These are phyloP conservation scores for Reticulascus tulasneorum DNA, from an alignment of 2,329 filamentous ascomycete species.

Conservation along the genomic window DNA sequence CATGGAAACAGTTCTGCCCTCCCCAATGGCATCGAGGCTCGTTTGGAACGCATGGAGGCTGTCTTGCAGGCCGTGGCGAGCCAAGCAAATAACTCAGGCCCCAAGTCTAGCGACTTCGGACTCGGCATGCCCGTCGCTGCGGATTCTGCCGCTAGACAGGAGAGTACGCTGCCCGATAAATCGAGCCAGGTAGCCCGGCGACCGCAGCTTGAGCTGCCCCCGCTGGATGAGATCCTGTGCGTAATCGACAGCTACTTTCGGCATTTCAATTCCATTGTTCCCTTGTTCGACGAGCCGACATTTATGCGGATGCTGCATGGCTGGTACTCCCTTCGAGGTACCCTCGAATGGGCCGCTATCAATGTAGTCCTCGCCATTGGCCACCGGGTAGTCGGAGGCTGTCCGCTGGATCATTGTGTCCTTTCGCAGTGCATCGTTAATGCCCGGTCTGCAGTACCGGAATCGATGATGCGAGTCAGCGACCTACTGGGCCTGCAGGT, in stretches of 20 bases:
- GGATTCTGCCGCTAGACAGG: too few relatives aligned
- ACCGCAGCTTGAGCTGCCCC: conserved; percentile 21
- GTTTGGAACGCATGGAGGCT: too few relatives aligned
- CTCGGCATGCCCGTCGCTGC: too few relatives aligned
- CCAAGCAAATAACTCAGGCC: too few relatives aligned
- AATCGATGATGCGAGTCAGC: conserved; percentile 31
- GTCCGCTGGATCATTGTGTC: too few relatives aligned
- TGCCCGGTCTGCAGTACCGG: conserved; percentile 32
- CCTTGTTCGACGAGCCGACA: conserved; percentile 30
- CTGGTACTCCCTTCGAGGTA: conserved; percentile 25
- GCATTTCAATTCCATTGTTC: conserved; percentile 29
- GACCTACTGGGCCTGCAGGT: conserved; percentile 35
- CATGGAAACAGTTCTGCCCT: too few relatives aligned
- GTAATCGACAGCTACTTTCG: conserved; percentile 33
- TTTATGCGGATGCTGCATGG: conserved; percentile 31
- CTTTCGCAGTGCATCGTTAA: conserved; percentile 34
- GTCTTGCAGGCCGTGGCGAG: too few relatives aligned
- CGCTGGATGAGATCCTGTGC: conserved; percentile 29
- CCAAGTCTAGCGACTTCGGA: too few relatives aligned
- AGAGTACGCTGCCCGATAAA: too few relatives aligned
- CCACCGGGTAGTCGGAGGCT: too few relatives aligned
- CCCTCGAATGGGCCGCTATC: conserved; percentile 29
- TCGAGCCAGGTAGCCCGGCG: too few relatives aligned
- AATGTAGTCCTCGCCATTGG: conserved; percentile 35
- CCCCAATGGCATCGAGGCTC: too few relatives aligned